Conservation (phyloP, 2,329 filamentous ascomycete species). For the Septoria petroselini region DNA sequence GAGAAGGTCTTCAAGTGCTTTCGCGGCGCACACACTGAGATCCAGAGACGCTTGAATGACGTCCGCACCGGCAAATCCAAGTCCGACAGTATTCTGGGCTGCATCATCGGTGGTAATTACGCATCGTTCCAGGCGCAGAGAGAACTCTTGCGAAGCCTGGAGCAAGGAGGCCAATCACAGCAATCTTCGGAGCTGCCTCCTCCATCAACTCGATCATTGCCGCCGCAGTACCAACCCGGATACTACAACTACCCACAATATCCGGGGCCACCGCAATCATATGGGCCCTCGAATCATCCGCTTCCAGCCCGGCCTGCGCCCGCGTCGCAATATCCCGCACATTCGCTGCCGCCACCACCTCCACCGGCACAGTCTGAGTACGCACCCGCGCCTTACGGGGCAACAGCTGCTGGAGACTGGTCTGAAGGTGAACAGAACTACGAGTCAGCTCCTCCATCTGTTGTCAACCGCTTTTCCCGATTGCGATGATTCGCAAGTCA, state of each 20-base stretch:
- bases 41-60: slow-evolving; percentile 45
- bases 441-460: slow-evolving; percentile 12
- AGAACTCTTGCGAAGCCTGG: slow-evolving; percentile 5
- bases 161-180: neutral
- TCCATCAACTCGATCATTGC: neutral
- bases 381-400: slow-evolving; percentile 8
- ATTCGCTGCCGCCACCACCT: neutral
- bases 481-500: slow-evolving; percentile 3
- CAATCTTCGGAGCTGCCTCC: neutral
- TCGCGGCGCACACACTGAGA: slow-evolving; percentile 56
- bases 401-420: slow-evolving; percentile 15
- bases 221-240: neutral
- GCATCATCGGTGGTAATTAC: slow-evolving; percentile 76
- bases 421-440: slow-evolving; percentile 8
- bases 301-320: slow-evolving; percentile 8
- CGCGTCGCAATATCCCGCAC: neutral
- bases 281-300: neutral
- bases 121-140: slow-evolving; percentile 55
- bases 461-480: slow-evolving; percentile 11
- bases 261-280: slow-evolving; percentile 2
- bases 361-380: slow-evolving; percentile 13
- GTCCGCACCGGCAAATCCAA: slow-evolving; percentile 40
- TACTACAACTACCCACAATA: slow-evolving; percentile 7
- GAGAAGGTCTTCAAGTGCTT: slow-evolving; percentile 67
- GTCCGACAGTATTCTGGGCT: slow-evolving; percentile 61